Conservation (phyloP, 2,329 filamentous ascomycete species). For the Aspergillus latus region DNA sequence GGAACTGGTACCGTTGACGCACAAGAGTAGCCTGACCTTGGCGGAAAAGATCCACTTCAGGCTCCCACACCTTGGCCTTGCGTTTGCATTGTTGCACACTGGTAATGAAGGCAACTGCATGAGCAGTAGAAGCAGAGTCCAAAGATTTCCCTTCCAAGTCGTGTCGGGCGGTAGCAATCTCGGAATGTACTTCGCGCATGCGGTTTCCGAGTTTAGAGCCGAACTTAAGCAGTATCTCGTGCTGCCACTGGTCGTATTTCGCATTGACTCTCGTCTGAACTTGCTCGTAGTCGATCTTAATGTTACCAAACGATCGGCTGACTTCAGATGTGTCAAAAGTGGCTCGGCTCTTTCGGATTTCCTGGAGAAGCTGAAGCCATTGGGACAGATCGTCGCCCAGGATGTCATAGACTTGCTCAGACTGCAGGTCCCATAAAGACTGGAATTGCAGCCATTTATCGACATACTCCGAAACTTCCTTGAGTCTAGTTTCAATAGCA, state of each 20-base stretch:
- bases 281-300: slow-evolving; percentile 96
- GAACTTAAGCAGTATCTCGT: slow-evolving; percentile 93
- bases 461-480: slow-evolving; percentile 78
- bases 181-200: slow-evolving; percentile 88
- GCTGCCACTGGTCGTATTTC: slow-evolving; percentile 99
- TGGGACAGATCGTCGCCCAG: slow-evolving; percentile 86
- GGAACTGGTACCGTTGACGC: slow-evolving; percentile 90
- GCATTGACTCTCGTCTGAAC: slow-evolving; percentile 98
- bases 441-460: slow-evolving; percentile 99
- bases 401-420: slow-evolving; percentile 89
- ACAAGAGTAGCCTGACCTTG: slow-evolving; percentile 91
- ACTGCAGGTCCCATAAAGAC: slow-evolving; percentile 95
- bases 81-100: slow-evolving; percentile 95
- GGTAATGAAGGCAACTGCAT: slow-evolving; percentile 97
- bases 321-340: slow-evolving; percentile 98
- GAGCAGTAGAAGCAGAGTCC: slow-evolving; percentile 90
- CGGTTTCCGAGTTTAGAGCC: slow-evolving; percentile 82
- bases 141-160: slow-evolving; percentile 90
- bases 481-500: slow-evolving; percentile 78
- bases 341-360: slow-evolving; percentile 90
- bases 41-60: slow-evolving; percentile 91
- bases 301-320: slow-evolving; percentile 86
- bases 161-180: slow-evolving; percentile 84
- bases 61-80: slow-evolving; percentile 90
- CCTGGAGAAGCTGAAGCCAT: slow-evolving; percentile 94